These are phyloP conservation scores for Carallia brachiata DNA, from an alignment of 345 rosid genomes.

Conservation along the genomic window DNA sequence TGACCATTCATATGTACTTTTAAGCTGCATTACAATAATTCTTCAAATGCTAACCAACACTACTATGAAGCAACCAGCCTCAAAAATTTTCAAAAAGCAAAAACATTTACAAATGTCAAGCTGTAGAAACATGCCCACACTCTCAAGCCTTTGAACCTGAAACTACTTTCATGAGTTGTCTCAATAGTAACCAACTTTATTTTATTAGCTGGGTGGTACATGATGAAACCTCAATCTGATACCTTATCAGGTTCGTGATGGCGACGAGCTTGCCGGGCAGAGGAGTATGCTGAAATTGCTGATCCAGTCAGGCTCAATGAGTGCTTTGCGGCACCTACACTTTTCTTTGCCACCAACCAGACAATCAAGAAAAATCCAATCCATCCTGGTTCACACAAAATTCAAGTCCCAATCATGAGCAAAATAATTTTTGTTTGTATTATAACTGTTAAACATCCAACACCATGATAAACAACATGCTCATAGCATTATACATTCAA, in stretches of 20 bases:
- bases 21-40: not conserved
- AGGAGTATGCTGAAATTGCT: conserved; percentile 51
- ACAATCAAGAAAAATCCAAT: conserved; percentile 65
- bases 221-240: conserved; percentile 18
- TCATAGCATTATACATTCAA: not conserved
- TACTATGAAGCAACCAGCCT: not conserved
- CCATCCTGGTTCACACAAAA: conserved; percentile 64
- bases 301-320: conserved; percentile 56
- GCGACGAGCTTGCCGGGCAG: conserved; percentile 27
- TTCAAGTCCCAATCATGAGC: not conserved
- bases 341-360: conserved; percentile 68
- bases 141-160: too few relatives aligned
- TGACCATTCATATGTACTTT: not conserved
- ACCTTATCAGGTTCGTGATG: conserved; percentile 18
- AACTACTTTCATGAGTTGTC: too few relatives aligned
- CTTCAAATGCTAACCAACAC: not conserved
- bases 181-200: too few relatives aligned
- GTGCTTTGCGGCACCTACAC: conserved; percentile 57
- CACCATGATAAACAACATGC: not conserved
- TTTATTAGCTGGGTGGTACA: not conserved
- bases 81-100: too few relatives aligned
- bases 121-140: not conserved
- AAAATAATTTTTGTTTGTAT: too few relatives aligned
- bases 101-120: not conserved
- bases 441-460: not conserved